phyloP scores from a whole-genome alignment of 352 stramenopile genomes.

The Salisapilia sapeloensis region DNA sequence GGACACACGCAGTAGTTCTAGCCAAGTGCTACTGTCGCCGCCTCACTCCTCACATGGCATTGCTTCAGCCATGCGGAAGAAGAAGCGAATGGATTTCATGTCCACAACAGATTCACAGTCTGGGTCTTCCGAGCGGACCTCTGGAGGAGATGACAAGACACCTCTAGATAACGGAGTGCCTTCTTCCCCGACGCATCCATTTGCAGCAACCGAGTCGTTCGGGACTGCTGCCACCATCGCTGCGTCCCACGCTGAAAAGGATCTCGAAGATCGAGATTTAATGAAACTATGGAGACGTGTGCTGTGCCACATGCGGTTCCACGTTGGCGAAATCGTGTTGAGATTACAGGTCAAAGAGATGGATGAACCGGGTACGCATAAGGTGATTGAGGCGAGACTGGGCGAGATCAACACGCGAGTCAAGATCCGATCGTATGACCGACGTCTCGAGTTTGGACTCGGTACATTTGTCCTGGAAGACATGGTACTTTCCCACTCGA shows the following conservation, averaged over 20 bases:
- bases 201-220: neutral
- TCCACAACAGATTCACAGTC: no score
- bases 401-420: constrained; percentile 44
- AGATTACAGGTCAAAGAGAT: no score
- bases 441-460: constrained; percentile 44
- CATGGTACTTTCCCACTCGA: constrained; percentile 31
- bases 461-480: constrained; percentile 64
- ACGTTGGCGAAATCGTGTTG: constrained; percentile 26
- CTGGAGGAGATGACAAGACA: no score
- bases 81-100: no score
- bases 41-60: no score
- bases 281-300: constrained; percentile 67
- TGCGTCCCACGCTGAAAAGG: constrained; percentile 12
- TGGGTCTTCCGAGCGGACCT: no score
- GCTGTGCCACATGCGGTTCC: constrained; percentile 36
- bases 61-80: no score
- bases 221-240: neutral
- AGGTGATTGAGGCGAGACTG: constrained; percentile 33
- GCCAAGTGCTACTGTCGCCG: no score
- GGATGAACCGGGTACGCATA: no score
- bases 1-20: no score
- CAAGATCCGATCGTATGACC: constrained; percentile 47
- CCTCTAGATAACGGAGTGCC: no score
- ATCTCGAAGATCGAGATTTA: constrained; percentile 47
- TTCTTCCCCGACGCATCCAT: no score